These are phyloP conservation scores for Rubia yunnanensis DNA, from an alignment of 257 asterid genomes.

Conservation along the genomic window DNA sequence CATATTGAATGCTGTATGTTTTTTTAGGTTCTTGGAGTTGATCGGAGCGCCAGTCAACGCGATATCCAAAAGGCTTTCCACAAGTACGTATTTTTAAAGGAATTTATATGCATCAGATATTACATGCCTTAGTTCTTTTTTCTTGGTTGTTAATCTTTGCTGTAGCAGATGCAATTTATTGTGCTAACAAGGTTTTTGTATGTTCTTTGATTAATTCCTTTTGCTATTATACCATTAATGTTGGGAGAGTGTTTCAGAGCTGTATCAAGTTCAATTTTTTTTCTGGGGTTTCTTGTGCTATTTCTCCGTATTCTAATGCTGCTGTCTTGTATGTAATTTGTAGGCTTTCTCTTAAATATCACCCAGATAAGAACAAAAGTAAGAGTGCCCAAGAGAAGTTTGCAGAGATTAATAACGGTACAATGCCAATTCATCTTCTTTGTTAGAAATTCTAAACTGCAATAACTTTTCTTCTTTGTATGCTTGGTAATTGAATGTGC, in stretches of 20 bases:
- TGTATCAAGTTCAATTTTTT: background rate
- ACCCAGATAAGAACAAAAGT: slow-evolving; percentile 91
- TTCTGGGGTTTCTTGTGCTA: background rate
- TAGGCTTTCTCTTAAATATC: slow-evolving; percentile 89
- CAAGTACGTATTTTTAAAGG: slow-evolving; percentile 42
- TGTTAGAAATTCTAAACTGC: background rate
- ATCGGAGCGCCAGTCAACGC: slow-evolving; percentile 64
- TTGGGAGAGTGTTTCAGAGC: background rate
- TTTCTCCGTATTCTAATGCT: background rate
- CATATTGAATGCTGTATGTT: background rate
- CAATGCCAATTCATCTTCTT: background rate
- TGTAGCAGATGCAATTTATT: too few relatives aligned
- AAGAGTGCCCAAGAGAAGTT: slow-evolving; percentile 93
- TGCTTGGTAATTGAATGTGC: background rate
- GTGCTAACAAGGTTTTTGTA: background rate
- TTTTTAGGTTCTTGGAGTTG: slow-evolving; percentile 87
- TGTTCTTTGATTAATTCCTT: background rate
- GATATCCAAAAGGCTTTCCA: slow-evolving; percentile 96
- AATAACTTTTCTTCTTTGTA: background rate
- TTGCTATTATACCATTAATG: background rate
- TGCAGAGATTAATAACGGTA: slow-evolving; percentile 93
- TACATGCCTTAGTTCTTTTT: background rate
- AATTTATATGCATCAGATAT: background rate
- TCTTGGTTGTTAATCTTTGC: slow-evolving; percentile 3
- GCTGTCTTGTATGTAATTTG: slow-evolving; percentile 6